Conservation (phyloP, 2,329 filamentous ascomycete genomes). For the Tolypocladium ovalisporum region DNA sequence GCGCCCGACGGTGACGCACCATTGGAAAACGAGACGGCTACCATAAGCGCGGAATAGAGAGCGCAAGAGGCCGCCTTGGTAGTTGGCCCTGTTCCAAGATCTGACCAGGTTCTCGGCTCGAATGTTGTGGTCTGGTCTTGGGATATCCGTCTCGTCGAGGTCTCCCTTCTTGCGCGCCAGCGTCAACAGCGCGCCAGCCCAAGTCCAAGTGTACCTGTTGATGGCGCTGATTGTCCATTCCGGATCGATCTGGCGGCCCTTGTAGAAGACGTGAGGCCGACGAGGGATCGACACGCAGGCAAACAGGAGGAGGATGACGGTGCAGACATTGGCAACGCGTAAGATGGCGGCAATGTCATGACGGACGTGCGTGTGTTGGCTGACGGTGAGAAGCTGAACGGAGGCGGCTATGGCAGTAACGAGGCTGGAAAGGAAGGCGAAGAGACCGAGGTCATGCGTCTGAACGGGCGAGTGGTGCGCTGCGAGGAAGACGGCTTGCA, state of each 20-base stretch:
- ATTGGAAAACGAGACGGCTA: slow-evolving; percentile 45
- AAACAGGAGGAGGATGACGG: slow-evolving; percentile 32
- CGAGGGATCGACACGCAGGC: slow-evolving; percentile 49
- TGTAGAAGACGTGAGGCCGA: slow-evolving; percentile 53
- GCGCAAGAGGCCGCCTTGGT: slow-evolving; percentile 44
- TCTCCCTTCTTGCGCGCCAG: slow-evolving; percentile 45
- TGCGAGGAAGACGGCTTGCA: slow-evolving; percentile 40
- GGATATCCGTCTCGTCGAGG: slow-evolving; percentile 52
- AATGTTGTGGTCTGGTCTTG: slow-evolving; percentile 45
- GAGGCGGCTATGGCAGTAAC: slow-evolving; percentile 32
- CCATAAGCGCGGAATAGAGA: slow-evolving; percentile 49
- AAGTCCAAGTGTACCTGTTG: slow-evolving; percentile 53
- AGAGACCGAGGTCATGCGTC: slow-evolving; percentile 42
- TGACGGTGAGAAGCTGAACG: slow-evolving; percentile 30
- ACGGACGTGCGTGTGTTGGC: slow-evolving; percentile 16
- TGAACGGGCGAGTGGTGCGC: slow-evolving; percentile 38
- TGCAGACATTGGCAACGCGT: slow-evolving; percentile 33
- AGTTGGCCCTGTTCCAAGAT: slow-evolving; percentile 37
- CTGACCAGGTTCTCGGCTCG: slow-evolving; percentile 38
- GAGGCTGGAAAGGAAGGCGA: slow-evolving; percentile 35
- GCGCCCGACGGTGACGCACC: slow-evolving; percentile 39
- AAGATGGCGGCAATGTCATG: slow-evolving; percentile 31
- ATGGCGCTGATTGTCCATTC: slow-evolving; percentile 51
- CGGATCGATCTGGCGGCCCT: slow-evolving; percentile 50
- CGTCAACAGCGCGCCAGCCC: slow-evolving; percentile 45